Conservation (phyloP, 2,329 filamentous ascomycete species). For the Diaporthe caulivora region DNA sequence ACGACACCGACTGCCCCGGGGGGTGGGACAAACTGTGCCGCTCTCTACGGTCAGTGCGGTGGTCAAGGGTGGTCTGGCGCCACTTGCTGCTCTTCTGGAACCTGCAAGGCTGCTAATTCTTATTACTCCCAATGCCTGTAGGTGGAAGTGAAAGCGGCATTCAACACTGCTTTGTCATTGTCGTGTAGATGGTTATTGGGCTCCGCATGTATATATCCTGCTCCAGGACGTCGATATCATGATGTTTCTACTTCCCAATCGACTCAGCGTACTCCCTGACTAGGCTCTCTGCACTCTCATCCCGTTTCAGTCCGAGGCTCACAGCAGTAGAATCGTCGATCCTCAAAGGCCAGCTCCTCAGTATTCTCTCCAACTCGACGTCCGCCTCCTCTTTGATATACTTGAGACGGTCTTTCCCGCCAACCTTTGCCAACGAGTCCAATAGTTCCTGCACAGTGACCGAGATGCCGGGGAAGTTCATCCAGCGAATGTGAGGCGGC, state of each 20-base stretch:
- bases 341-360: conserved; percentile 66
- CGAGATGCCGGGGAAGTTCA: conserved; percentile 65
- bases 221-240: background rate
- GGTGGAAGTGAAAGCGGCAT: background rate
- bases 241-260: conserved; percentile 15
- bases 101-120: conserved; percentile 30
- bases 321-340: conserved; percentile 57
- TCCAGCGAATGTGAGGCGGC: conserved; percentile 45
- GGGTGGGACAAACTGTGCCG: conserved; percentile 18
- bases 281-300: conserved; percentile 36
- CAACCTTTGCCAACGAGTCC: conserved; percentile 61
- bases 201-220: background rate
- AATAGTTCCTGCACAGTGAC: conserved; percentile 67
- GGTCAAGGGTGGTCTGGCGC: conserved; percentile 26
- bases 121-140: conserved; percentile 36
- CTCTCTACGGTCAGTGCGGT: conserved; percentile 35
- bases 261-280: conserved; percentile 38
- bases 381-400: conserved; percentile 63
- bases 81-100: conserved; percentile 30
- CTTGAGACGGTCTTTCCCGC: conserved; percentile 57
- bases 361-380: conserved; percentile 60
- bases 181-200: background rate
- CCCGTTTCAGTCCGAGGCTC: conserved; percentile 31
- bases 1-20: conserved; percentile 24
- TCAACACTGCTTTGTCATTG: background rate